A percentile compares a stretch with the other conserved stretches of the same genome.
phyloP scores from a whole-genome alignment of 2,329 filamentous ascomycete species.

The Fusarium agapanthi region DNA sequence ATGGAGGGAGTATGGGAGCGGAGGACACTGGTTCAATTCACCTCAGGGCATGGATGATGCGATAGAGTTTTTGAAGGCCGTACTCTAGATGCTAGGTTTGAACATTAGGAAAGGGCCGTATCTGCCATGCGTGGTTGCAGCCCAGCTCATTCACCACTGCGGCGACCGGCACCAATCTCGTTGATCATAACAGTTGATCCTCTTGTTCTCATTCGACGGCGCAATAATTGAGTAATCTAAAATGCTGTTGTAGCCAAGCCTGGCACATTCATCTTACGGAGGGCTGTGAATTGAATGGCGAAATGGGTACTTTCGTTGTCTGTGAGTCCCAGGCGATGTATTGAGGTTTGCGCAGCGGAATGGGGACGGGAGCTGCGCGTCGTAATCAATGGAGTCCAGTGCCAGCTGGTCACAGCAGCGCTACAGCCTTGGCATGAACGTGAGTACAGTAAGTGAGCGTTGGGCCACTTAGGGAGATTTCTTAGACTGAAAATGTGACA shows the following conservation, averaged over 20 bases:
- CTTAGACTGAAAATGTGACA: neutral
- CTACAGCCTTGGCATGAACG: neutral
- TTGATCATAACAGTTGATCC: neutral
- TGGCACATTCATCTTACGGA: neutral
- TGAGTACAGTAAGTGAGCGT: neutral
- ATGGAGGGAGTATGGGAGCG: slow-evolving; percentile 54
- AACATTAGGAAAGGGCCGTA: accelerated
- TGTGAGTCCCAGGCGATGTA: neutral
- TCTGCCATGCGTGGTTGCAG: neutral
- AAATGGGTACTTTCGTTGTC: neutral
- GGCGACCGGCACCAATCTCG: neutral
- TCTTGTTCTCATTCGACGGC: neutral
- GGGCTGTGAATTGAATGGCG: neutral
- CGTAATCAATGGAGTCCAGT: neutral
- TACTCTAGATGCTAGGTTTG: neutral
- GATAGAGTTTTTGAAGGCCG: slow-evolving; percentile 43
- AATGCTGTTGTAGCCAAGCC: neutral
- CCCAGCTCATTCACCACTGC: neutral
- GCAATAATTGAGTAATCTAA: accelerated
- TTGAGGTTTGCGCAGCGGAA: neutral
- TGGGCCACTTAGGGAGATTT: neutral
- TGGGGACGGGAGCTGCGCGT: neutral
- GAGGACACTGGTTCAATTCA: slow-evolving; percentile 57
- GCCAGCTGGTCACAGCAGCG: neutral
- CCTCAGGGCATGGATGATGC: slow-evolving; percentile 55